These are phyloP conservation scores for Phytophthora chlamydospora DNA, from an alignment of 352 stramenopile genomes.

Conservation along the genomic window DNA sequence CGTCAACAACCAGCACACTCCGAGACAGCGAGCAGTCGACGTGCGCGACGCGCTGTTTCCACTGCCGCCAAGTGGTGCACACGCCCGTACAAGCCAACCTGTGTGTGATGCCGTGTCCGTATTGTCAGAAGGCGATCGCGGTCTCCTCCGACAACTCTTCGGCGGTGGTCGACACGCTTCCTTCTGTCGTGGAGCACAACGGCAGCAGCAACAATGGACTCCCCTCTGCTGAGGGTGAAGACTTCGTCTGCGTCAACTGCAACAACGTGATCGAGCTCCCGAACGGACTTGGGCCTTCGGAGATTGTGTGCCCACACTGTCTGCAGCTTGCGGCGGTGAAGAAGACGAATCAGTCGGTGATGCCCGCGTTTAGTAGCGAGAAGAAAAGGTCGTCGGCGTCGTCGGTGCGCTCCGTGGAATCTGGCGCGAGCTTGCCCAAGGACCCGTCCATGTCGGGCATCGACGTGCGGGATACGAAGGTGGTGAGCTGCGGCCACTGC, in stretches of 20 bases:
- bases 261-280: conserved; percentile 57
- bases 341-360: conserved; percentile 37
- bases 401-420: conserved; percentile 42
- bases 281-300: conserved; percentile 39
- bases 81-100: conserved; percentile 39
- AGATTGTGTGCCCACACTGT: conserved; percentile 77
- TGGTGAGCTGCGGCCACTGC: conserved; percentile 87
- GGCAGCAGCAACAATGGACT: conserved; percentile 8
- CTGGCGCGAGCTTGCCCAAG: conserved; percentile 35
- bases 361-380: conserved; percentile 35
- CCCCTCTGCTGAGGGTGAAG: conserved; percentile 11
- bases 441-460: conserved; percentile 46
- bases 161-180: conserved; percentile 30
- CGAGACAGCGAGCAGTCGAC: conserved; percentile 27
- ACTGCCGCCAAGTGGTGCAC: conserved; percentile 62
- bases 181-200: conserved; percentile 35
- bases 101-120: conserved; percentile 44
- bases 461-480: conserved; percentile 81
- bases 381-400: conserved; percentile 34
- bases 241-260: conserved; percentile 70
- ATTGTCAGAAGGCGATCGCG: conserved; percentile 50
- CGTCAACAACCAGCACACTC: conserved; percentile 18
- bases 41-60: conserved; percentile 55
- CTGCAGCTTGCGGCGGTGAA: conserved; percentile 58
- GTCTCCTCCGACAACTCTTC: conserved; percentile 41